Conservation (phyloP, 2,329 filamentous ascomycete genomes). For the Cladosporium velox region DNA sequence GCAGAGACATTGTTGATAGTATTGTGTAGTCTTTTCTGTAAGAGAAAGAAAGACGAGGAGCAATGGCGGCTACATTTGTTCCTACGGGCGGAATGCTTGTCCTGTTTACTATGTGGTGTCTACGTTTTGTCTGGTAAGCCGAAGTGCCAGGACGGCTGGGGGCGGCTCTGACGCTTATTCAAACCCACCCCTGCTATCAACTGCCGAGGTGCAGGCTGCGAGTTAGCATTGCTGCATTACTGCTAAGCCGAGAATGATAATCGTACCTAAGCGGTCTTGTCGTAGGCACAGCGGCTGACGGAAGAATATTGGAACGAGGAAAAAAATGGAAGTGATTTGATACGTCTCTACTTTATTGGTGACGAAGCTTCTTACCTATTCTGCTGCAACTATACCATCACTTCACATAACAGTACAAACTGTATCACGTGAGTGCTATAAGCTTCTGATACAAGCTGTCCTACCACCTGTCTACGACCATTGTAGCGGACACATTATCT, state of each 20-base stretch:
- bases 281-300: not conserved
- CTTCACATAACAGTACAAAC: too few species aligned
- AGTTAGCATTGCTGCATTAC: not conserved
- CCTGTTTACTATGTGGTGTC: conserved; percentile 10
- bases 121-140: conserved; percentile 11
- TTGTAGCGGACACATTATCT: not conserved
- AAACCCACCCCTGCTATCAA: conserved; percentile 2
- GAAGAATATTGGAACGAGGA: not conserved
- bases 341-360: not conserved
- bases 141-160: conserved; percentile 14
- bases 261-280: not conserved
- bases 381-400: not conserved
- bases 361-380: not conserved
- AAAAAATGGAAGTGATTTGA: not conserved
- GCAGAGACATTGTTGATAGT: conserved; percentile 11
- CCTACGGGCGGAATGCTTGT: conserved; percentile 15
- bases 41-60: conserved; percentile 4
- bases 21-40: not conserved
- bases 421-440: too few species aligned
- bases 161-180: conserved; percentile 7
- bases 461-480: not conserved
- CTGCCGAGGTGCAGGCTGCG: not conserved
- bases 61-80: conserved; percentile 13
- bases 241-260: conserved; percentile 8
- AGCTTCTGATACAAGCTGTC: not conserved